Percentiles rank a stretch among this genome's conserved stretches.
phyloP scores from a whole-genome alignment of 495 filamentous ascomycete genomes.

The Clavariopsis aquatica region DNA sequence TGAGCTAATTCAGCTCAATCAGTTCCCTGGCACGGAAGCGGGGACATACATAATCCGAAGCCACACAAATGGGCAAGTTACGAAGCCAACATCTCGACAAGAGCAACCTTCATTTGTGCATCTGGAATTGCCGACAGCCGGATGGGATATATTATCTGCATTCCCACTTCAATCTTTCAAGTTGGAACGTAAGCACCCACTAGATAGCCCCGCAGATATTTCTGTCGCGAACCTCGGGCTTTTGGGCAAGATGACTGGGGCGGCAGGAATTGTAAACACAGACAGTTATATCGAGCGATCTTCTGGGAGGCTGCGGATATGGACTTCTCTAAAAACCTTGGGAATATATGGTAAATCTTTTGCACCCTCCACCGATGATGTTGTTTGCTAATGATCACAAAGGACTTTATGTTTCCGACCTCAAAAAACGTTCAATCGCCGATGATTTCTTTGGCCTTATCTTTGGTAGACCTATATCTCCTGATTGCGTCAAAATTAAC shows the following conservation, averaged over 20 bases:
- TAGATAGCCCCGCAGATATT: slow-evolving; percentile 14
- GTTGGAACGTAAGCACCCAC: slow-evolving; percentile 42
- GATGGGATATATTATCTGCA: slow-evolving; percentile 81
- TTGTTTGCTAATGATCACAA: neutral
- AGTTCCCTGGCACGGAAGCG: slow-evolving; percentile 68
- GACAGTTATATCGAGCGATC: slow-evolving; percentile 55
- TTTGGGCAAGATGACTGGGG: slow-evolving; percentile 85
- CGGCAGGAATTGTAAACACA: slow-evolving; percentile 68
- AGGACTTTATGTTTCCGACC: slow-evolving; percentile 71
- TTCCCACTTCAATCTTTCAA: slow-evolving; percentile 63
- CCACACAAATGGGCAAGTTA: slow-evolving; percentile 67
- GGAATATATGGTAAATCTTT: slow-evolving; percentile 66
- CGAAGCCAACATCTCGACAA: slow-evolving; percentile 46
- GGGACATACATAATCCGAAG: slow-evolving; percentile 69
- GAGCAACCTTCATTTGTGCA: slow-evolving; percentile 48
- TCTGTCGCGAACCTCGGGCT: slow-evolving; percentile 73
- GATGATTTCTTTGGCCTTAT: slow-evolving; percentile 77
- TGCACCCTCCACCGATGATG: neutral
- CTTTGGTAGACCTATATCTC: slow-evolving; percentile 65
- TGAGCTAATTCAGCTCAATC: slow-evolving; percentile 66
- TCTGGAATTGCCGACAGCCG: slow-evolving; percentile 61
- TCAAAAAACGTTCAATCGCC: slow-evolving; percentile 60
- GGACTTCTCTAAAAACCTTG: slow-evolving; percentile 73
- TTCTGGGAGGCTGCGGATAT: slow-evolving; percentile 63
- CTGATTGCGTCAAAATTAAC: slow-evolving; percentile 63